Evolutionary conservation across 257 asterid species (phyloP).

Genomic region (Solanum corneliomulleri): DNA sequence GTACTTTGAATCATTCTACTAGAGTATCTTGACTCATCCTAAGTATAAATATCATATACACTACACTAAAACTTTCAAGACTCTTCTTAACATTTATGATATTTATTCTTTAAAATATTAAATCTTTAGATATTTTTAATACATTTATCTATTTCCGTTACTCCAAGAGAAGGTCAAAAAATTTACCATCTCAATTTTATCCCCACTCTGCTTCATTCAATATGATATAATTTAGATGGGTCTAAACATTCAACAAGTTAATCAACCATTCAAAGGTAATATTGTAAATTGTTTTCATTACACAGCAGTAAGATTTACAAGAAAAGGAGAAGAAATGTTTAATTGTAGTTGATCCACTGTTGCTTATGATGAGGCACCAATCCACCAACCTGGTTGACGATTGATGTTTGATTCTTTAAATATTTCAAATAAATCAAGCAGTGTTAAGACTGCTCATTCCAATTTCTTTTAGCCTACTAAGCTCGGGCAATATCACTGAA

Average conservation of each 20-base stretch:
- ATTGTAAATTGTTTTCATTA: not conserved
- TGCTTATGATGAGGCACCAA: not conserved
- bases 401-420: not conserved
- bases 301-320: not conserved
- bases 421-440: not conserved
- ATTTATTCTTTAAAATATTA: not conserved
- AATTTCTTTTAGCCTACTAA: conserved; percentile 6
- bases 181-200: not conserved
- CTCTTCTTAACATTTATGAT: not conserved
- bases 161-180: not conserved
- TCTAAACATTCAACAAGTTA: not conserved
- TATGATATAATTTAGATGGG: not conserved
- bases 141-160: not conserved
- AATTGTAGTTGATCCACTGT: not conserved
- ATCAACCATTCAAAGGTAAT: not conserved
- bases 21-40: not conserved
- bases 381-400: not conserved
- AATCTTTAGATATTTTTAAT: not conserved
- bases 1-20: not conserved
- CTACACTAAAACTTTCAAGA: not conserved
- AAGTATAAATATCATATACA: not conserved
- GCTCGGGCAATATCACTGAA: conserved; percentile 8
- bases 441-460: not conserved
- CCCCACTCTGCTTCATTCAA: not conserved
- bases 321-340: not conserved